phyloP scores from a whole-genome alignment of 2,329 filamentous ascomycete species.

The Colletotrichum sp. region DNA sequence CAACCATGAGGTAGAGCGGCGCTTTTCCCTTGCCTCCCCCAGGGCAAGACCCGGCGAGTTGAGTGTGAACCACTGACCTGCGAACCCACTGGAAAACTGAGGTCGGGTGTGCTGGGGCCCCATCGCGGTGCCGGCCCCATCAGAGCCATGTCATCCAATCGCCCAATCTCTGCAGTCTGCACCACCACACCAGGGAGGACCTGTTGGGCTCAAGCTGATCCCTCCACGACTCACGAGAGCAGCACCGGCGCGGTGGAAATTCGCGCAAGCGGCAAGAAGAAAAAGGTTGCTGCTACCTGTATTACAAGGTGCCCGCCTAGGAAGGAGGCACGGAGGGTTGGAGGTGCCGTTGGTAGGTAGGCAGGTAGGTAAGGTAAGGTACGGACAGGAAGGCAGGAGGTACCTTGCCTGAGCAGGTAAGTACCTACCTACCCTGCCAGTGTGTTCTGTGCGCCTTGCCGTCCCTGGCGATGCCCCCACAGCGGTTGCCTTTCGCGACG shows the following conservation, averaged over 20 bases:
- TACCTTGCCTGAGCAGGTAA: not conserved
- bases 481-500: not conserved
- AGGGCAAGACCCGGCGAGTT: not conserved
- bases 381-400: not conserved
- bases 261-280: not conserved
- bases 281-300: not conserved
- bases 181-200: not conserved
- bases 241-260: not conserved
- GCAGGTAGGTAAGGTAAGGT: not conserved
- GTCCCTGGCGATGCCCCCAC: not conserved
- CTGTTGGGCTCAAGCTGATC: not conserved
- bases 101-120: not conserved
- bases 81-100: not conserved
- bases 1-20: not conserved
- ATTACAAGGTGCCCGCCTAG: not conserved
- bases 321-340: not conserved
- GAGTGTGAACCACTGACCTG: not conserved
- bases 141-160: conserved; percentile 5
- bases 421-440: not conserved
- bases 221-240: not conserved
- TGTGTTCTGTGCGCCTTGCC: not conserved
- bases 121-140: not conserved
- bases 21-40: not conserved
- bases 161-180: not conserved
- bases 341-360: not conserved